Conservation (phyloP, 257 asterid species). For the Petunia secreta region DNA sequence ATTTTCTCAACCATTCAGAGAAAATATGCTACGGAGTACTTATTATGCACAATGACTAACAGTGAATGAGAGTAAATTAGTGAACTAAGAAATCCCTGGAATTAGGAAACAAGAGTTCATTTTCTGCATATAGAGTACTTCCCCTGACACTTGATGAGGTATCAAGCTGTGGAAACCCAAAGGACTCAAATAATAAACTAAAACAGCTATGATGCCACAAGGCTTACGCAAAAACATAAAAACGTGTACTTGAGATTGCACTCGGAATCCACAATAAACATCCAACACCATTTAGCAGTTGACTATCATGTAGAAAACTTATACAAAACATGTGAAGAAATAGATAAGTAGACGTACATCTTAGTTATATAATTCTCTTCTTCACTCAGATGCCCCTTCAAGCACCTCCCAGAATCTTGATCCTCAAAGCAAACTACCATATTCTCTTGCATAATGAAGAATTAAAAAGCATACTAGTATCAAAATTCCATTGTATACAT, state of each 20-base stretch:
- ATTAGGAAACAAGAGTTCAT: not conserved
- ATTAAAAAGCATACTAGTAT: not conserved
- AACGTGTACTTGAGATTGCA: not conserved
- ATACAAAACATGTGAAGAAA: constrained; percentile 12
- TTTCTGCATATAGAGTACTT: not conserved
- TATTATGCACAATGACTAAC: no score
- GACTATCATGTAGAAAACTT: constrained; percentile 27
- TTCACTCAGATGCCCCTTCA: constrained; percentile 61
- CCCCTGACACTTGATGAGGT: not conserved
- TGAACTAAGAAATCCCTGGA: constrained; percentile 14
- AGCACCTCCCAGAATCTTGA: constrained; percentile 76
- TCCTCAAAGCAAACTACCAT: constrained; percentile 97
- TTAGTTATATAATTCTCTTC: constrained; percentile 67
- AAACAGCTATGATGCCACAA: not conserved
- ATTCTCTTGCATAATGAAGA: constrained; percentile 58
- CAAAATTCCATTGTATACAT: not conserved
- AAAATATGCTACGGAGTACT: no score
- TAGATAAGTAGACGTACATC: constrained; percentile 53
- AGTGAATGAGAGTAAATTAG: no score
- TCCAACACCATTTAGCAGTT: constrained; percentile 17
- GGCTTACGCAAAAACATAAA: not conserved
- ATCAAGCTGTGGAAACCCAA: not conserved
- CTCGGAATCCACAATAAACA: constrained; percentile 19
- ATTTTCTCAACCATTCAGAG: not conserved
- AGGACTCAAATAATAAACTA: not conserved